A percentile compares a stretch with the other conserved stretches of the same genome.
Conservation (phyloP, 2,329 filamentous ascomycete genomes). For the Stagonosporopsis cucurbitacearum region DNA sequence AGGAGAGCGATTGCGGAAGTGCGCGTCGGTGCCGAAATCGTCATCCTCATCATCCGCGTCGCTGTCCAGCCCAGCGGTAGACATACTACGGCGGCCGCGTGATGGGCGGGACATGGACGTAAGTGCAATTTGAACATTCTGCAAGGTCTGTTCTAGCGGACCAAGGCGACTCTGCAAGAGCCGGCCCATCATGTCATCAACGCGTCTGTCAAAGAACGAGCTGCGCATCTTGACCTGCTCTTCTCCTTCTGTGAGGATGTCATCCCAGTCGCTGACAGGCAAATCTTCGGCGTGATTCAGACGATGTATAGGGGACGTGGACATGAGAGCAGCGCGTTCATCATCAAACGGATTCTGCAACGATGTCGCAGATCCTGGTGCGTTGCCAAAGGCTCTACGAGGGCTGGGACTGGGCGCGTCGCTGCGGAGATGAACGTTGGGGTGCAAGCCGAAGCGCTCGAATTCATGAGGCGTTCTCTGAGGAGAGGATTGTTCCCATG, state of each 20-base stretch:
- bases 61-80: constrained; percentile 74
- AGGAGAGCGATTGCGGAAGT: constrained; percentile 75
- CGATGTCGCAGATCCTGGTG: constrained; percentile 45
- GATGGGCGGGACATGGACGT: constrained; percentile 58
- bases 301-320: constrained; percentile 65
- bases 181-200: constrained; percentile 83
- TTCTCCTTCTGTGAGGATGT: constrained; percentile 78
- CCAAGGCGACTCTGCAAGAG: constrained; percentile 77
- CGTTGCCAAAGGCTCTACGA: constrained; percentile 54
- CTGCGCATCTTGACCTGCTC: constrained; percentile 81
- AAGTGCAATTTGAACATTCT: constrained; percentile 75
- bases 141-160: constrained; percentile 81
- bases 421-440: constrained; percentile 61
- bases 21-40: constrained; percentile 60
- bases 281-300: constrained; percentile 69
- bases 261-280: constrained; percentile 90
- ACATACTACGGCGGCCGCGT: constrained; percentile 69
- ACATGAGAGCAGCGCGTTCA: constrained; percentile 63
- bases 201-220: constrained; percentile 87
- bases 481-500: constrained; percentile 46
- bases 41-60: constrained; percentile 96
- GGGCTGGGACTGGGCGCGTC: constrained; percentile 78
- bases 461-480: constrained; percentile 45
- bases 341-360: constrained; percentile 66
- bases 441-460: constrained; percentile 40